Evolutionary conservation across 2,329 filamentous ascomycete species (phyloP).

Genomic region (Beauveria medogensis): DNA sequence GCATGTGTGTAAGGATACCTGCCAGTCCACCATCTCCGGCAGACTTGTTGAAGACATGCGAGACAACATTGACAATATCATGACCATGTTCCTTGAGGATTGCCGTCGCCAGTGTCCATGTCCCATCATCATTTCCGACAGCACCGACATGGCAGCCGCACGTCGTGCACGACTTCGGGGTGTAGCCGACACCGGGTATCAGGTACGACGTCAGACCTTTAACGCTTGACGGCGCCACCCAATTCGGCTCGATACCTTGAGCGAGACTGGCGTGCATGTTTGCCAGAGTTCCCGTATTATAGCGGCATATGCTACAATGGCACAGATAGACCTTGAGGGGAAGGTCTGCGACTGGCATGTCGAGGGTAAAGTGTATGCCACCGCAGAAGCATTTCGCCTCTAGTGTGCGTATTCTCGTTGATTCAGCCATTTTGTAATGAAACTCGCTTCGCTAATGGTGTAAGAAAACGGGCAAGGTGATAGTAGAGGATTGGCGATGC

Average conservation of each 20-base stretch:
- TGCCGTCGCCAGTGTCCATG: constrained; percentile 32
- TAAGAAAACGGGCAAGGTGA: neutral
- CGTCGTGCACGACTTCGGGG: constrained; percentile 36
- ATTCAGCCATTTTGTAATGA: neutral
- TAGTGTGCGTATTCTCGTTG: constrained; percentile 17
- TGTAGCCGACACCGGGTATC: constrained; percentile 20
- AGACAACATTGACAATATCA: constrained; percentile 26
- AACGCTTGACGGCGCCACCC: constrained; percentile 31
- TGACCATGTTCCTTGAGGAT: constrained; percentile 31
- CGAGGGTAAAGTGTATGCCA: constrained; percentile 33
- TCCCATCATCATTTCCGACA: constrained; percentile 21
- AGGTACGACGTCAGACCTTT: constrained; percentile 29
- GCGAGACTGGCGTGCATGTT: constrained; percentile 34
- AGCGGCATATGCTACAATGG: constrained; percentile 38
- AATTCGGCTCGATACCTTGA: constrained; percentile 26
- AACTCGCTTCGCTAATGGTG: neutral
- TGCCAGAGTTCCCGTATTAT: constrained; percentile 32
- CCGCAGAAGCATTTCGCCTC: constrained; percentile 39
- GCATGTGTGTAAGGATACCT: constrained; percentile 26
- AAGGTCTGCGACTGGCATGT: constrained; percentile 28
- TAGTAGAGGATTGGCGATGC: neutral
- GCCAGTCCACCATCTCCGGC: constrained; percentile 29
- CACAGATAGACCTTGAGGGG: constrained; percentile 37
- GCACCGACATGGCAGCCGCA: constrained; percentile 39
- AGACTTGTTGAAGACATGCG: constrained; percentile 29